phyloP scores from a whole-genome alignment of 495 filamentous ascomycete genomes.

The Penicillium riverlandense region DNA sequence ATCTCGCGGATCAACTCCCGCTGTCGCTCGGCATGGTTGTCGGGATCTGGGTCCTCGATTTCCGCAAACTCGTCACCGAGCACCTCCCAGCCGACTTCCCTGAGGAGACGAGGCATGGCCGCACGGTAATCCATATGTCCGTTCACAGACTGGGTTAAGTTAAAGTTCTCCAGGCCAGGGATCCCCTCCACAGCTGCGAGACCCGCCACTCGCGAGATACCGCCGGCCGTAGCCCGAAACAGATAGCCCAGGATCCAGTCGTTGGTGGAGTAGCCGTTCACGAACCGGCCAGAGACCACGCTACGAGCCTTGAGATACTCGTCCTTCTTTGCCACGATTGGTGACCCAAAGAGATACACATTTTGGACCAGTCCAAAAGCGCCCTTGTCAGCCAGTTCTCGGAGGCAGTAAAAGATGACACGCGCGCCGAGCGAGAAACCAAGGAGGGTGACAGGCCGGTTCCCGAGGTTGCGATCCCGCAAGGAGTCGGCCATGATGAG shows the following conservation, averaged over 20 bases:
- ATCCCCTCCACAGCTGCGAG: constrained; percentile 72
- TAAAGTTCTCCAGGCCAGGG: constrained; percentile 79
- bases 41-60: constrained; percentile 96
- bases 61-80: constrained; percentile 92
- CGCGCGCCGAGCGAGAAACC: constrained; percentile 91
- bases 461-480: constrained; percentile 85
- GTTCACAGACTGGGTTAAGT: constrained; percentile 78
- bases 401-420: constrained; percentile 88
- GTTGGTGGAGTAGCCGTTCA: constrained; percentile 90
- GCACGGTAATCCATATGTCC: constrained; percentile 96
- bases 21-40: constrained; percentile 82
- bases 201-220: constrained; percentile 87
- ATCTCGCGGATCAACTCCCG: constrained; percentile 93
- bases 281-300: constrained; percentile 81
- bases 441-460: constrained; percentile 88
- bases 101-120: constrained; percentile 81
- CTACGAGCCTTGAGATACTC: constrained; percentile 77
- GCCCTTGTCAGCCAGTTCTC: constrained; percentile 78
- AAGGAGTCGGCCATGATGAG: constrained; percentile 94
- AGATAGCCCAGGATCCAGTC: constrained; percentile 99
- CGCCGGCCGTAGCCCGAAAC: constrained; percentile 89
- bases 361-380: constrained; percentile 92
- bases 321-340: constrained; percentile 84
- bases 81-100: constrained; percentile 81
- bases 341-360: constrained; percentile 89